Percentiles rank a stretch among this genome's conserved stretches.
phyloP scores from a whole-genome alignment of 2,329 filamentous ascomycete species.

The Chaetomium strumarium region DNA sequence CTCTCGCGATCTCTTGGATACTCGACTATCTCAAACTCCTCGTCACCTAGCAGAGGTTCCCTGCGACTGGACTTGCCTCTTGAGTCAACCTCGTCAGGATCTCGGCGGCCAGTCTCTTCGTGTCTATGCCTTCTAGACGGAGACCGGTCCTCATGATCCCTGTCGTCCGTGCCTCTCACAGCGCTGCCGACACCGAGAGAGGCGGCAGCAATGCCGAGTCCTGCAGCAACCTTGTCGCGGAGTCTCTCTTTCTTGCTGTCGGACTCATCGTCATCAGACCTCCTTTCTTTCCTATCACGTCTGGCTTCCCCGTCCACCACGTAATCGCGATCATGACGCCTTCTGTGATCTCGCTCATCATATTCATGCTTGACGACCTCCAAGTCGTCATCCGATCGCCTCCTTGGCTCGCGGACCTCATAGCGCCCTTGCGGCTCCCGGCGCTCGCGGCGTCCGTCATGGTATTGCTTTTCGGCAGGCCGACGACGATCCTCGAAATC shows the following conservation, averaged over 20 bases:
- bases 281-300: conserved; percentile 22
- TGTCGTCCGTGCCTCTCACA: conserved; percentile 36
- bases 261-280: conserved; percentile 32
- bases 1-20: conserved; percentile 21
- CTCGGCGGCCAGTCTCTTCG: conserved; percentile 13
- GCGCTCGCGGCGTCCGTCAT: conserved; percentile 40
- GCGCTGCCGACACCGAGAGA: conserved; percentile 39
- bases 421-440: conserved; percentile 23
- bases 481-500: conserved; percentile 29
- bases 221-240: conserved; percentile 44
- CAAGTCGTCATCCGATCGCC: conserved; percentile 28
- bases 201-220: conserved; percentile 44
- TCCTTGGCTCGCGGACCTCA: conserved; percentile 24
- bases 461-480: conserved; percentile 29
- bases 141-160: conserved; percentile 28
- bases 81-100: conserved; percentile 14
- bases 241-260: conserved; percentile 37
- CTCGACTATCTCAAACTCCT: conserved; percentile 26
- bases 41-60: conserved; percentile 23
- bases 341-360: conserved; percentile 17
- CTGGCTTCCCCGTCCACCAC: conserved; percentile 13
- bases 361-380: conserved; percentile 19
- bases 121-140: conserved; percentile 15
- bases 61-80: conserved; percentile 15
- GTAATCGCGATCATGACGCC: conserved; percentile 10